A percentile compares a stretch with the other conserved stretches of the same genome.
phyloP scores from a whole-genome alignment of 2,329 filamentous ascomycete species.

The Diplodia scrobiculata region DNA sequence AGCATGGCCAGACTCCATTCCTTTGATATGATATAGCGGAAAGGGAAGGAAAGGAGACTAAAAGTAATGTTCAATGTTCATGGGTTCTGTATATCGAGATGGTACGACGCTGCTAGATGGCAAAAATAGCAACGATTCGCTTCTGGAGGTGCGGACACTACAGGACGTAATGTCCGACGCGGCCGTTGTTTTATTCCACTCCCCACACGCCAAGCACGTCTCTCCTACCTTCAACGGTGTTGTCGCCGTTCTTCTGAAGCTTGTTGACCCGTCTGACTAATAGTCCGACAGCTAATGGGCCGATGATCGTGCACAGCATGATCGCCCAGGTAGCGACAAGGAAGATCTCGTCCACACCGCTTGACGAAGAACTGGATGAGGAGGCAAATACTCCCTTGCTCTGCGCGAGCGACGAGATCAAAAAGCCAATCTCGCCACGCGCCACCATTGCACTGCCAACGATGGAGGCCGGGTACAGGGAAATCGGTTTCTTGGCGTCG shows the following conservation, averaged over 20 bases:
- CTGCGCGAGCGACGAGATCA: conserved; percentile 71
- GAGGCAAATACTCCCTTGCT: conserved; percentile 53
- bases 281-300: conserved; percentile 56
- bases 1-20: neutral
- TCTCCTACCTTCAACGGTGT: conserved; percentile 33
- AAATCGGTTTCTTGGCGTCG: conserved; percentile 54
- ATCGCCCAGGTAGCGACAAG: conserved; percentile 61
- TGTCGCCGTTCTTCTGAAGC: conserved; percentile 43
- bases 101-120: neutral
- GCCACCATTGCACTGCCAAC: conserved; percentile 72
- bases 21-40: neutral
- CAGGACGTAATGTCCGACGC: neutral
- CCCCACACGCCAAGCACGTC: conserved; percentile 53
- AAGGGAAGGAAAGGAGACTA: neutral
- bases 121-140: neutral
- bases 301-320: conserved; percentile 59
- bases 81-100: neutral
- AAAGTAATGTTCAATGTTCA: neutral
- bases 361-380: conserved; percentile 15
- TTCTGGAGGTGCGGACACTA: neutral
- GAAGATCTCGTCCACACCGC: conserved; percentile 48
- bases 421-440: conserved; percentile 76
- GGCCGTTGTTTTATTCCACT: conserved; percentile 34
- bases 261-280: conserved; percentile 52
- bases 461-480: conserved; percentile 67